Conservation (phyloP, 352 stramenopile species). For the Phytopythium montanum region DNA sequence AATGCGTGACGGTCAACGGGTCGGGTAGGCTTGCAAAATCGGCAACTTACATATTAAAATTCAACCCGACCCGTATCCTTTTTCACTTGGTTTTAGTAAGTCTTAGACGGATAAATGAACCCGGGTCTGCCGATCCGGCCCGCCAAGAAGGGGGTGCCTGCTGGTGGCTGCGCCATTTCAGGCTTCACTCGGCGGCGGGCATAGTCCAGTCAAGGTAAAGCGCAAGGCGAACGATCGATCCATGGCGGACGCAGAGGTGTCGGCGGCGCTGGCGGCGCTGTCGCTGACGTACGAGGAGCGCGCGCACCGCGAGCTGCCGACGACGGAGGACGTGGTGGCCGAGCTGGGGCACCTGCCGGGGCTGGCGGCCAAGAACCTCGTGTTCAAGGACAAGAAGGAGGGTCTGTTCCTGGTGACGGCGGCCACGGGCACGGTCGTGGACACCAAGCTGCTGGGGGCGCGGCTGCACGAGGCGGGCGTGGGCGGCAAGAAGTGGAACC, state of each 20-base stretch:
- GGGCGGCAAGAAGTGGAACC: conserved; percentile 88
- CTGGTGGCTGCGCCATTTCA: background rate
- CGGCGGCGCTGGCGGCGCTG: conserved; percentile 58
- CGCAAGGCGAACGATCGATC: background rate
- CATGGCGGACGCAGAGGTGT: conserved; percentile 58
- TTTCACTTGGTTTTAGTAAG: background rate
- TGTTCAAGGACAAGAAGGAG: conserved; percentile 98
- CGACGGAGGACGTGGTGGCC: conserved; percentile 62
- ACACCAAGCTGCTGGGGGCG: conserved; percentile 90
- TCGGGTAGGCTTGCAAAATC: too few relatives aligned
- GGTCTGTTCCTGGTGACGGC: conserved; percentile 94
- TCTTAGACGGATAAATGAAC: too few relatives aligned
- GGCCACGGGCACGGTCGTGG: conserved; percentile 78
- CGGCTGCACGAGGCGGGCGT: conserved; percentile 66
- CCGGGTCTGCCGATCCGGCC: too few relatives aligned
- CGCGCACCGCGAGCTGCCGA: conserved; percentile 61
- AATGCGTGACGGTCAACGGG: too few relatives aligned
- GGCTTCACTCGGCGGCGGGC: background rate
- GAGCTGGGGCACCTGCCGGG: conserved; percentile 81
- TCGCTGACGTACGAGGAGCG: conserved; percentile 45
- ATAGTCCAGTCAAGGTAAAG: background rate
- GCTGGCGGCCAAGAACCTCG: conserved; percentile 94
- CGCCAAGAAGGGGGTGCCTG: background rate
- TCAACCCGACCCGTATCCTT: background rate
- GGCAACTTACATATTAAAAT: too few relatives aligned